These are phyloP conservation scores for Parasarocladium wereldwijsianum DNA, from an alignment of 2,329 filamentous ascomycete species.

Conservation along the genomic window DNA sequence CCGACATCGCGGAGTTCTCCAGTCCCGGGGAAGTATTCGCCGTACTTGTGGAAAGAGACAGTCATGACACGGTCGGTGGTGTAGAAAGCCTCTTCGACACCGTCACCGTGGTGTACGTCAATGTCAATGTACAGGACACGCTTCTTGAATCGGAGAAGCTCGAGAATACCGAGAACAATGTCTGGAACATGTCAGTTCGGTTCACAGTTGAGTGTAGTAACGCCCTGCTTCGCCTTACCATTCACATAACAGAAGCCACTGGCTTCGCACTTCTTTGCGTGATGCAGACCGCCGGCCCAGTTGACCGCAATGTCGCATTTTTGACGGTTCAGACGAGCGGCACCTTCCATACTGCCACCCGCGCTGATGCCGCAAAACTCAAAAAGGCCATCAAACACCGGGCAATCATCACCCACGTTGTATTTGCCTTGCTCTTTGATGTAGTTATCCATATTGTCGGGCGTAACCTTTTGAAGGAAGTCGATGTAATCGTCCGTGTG, in stretches of 20 bases:
- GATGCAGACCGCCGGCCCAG: constrained; percentile 93
- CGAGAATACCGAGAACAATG: constrained; percentile 89
- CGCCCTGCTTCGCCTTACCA: constrained; percentile 33
- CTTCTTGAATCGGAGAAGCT: constrained; percentile 78
- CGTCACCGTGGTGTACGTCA: constrained; percentile 86
- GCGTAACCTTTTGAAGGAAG: constrained; percentile 87
- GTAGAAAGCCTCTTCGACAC: constrained; percentile 87
- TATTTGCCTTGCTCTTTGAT: constrained; percentile 83
- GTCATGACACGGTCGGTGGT: constrained; percentile 89
- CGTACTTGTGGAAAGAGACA: constrained; percentile 91
- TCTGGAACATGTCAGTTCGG: constrained; percentile 35
- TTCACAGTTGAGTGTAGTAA: too few species aligned
- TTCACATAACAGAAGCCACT: constrained; percentile 98
- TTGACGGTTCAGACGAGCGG: constrained; percentile 73
- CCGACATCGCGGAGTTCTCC: constrained; percentile 78
- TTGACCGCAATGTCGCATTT: constrained; percentile 97
- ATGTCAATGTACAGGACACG: constrained; percentile 97
- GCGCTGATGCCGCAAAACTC: constrained; percentile 93
- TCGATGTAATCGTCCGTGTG: constrained; percentile 94
- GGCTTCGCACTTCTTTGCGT: constrained; percentile 93
- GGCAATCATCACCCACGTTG: constrained; percentile 93
- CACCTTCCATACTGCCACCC: constrained; percentile 86
- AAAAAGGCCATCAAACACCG: constrained; percentile 94
- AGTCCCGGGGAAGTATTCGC: constrained; percentile 89
- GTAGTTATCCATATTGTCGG: constrained; percentile 95